Evolutionary conservation across 768 basidiomycete genomes (phyloP).

Genomic region (Trametes villosa): DNA sequence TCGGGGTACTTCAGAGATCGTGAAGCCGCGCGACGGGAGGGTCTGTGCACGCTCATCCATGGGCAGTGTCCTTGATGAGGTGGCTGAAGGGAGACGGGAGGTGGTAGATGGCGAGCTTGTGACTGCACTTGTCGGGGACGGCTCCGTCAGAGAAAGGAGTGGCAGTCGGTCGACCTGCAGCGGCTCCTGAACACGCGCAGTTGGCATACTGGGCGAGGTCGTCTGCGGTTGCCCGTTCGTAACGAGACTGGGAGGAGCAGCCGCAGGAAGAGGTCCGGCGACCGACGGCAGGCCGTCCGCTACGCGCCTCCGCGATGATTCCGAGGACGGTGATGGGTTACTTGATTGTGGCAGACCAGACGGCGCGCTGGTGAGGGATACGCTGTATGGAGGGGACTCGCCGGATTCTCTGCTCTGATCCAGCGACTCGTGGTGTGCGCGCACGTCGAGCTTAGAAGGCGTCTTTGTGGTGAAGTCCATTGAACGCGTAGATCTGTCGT

Average conservation of each 20-base stretch:
- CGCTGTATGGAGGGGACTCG: constrained; percentile 11
- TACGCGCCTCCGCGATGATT: neutral
- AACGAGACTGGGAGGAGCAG: too few relatives aligned
- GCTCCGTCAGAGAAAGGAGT: too few relatives aligned
- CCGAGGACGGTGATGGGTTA: neutral
- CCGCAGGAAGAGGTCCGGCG: constrained; percentile 1
- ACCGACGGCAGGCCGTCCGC: constrained; percentile 4
- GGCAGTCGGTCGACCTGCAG: too few relatives aligned
- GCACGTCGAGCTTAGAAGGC: constrained; percentile 18
- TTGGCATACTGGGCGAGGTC: too few relatives aligned
- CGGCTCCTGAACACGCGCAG: too few relatives aligned
- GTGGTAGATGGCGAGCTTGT: too few relatives aligned
- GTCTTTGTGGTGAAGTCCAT: constrained; percentile 30
- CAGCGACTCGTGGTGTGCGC: constrained; percentile 19
- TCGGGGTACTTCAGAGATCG: neutral
- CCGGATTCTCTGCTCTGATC: constrained; percentile 19
- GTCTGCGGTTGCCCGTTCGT: too few relatives aligned
- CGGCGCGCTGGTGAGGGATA: constrained; percentile 4
- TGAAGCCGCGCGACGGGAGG: constrained; percentile 1
- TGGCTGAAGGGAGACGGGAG: neutral
- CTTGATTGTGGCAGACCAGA: neutral
- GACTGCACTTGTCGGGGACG: too few relatives aligned
- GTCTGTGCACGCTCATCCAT: constrained; percentile 2
- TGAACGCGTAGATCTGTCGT: constrained; percentile 26
- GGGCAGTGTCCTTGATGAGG: neutral